These are phyloP conservation scores for Solanum hybrid DNA, from an alignment of 305 asterid genomes.

Conservation along the genomic window DNA sequence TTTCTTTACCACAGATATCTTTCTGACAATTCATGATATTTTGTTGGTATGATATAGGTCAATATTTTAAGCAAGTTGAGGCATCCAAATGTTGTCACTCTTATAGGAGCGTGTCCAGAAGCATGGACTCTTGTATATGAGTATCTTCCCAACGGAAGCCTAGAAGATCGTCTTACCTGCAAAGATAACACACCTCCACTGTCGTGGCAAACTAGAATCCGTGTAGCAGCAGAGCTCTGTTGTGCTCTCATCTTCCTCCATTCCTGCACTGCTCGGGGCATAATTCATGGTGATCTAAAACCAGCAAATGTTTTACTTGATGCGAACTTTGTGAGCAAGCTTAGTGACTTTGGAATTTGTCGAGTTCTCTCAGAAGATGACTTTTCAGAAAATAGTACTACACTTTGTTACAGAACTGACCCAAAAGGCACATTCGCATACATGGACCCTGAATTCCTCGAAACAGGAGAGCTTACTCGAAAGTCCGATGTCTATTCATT, in stretches of 20 bases:
- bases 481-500: conserved; percentile 85
- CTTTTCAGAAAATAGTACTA: conserved; percentile 24
- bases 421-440: conserved; percentile 63
- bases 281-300: conserved; percentile 79
- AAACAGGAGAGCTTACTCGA: conserved; percentile 72
- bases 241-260: conserved; percentile 81
- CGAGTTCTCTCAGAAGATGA: conserved; percentile 38
- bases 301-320: conserved; percentile 77
- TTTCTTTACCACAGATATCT: not conserved
- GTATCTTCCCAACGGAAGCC: conserved; percentile 84
- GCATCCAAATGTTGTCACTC: conserved; percentile 82
- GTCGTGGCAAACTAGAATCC: conserved; percentile 83
- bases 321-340: conserved; percentile 63
- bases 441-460: conserved; percentile 73
- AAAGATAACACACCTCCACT: conserved; percentile 71
- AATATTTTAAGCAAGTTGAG: conserved; percentile 69
- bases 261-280: conserved; percentile 48
- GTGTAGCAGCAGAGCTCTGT: conserved; percentile 82
- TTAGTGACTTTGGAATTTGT: conserved; percentile 74
- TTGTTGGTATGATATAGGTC: conserved; percentile 36
- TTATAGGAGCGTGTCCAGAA: conserved; percentile 88
- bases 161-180: conserved; percentile 85
- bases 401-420: conserved; percentile 36
- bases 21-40: not conserved
- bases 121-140: conserved; percentile 68